Evolutionary conservation across 306 rosid species (phyloP), one percentile per base, ranked within the genome.

Genomic region (Vicia villosa): DNA sequence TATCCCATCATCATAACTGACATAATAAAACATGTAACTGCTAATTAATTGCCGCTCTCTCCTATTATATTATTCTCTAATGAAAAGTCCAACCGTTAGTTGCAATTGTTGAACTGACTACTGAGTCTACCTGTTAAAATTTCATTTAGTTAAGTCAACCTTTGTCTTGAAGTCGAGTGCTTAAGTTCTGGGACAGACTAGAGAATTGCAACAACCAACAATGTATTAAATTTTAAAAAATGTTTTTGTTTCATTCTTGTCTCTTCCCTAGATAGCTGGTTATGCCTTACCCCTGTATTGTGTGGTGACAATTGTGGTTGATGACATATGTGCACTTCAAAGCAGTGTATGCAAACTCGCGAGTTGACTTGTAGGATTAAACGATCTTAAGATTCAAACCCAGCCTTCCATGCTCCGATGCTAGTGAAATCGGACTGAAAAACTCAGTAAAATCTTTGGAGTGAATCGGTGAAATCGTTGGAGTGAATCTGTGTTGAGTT

Each of bases 51-150:
- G 37, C 37, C 6, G 37, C 37, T 32, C 37, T 32, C 37, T 32
- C 37, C 37, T 32, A 30, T 30, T 30, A 32, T 32, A 6, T 32
- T 32, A 2, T 6, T 32, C 37, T 32, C 37, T 32, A 32, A 32
- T 32, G 6, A 32, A 32, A 32, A 32, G 37, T 32, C 37, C 6
- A 32, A 32, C 37, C 8, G 1, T 5, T 5, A 32, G 83, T 82
- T 76, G 63, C 68, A 51, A 45, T 66, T 51, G 47, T 60, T 67
- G n/a, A 41, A 47, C 51, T 21, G 57, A 28, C 26, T 42, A 47
- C 51, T 21, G 57, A 28, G 37, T 42, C 46, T 42, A 26, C 36
- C 72, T 49, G 49, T 54, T 54, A 30, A 42, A 50, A 28, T 22
- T 19, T 30, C 26, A 28, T 40, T 42, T 45, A 61, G 52, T 30